A percentile compares a stretch with the other conserved stretches of the same genome.
Evolutionary conservation across 2,329 filamentous ascomycete genomes (phyloP).

Genomic region (Colletotrichum euphorbiae): DNA sequence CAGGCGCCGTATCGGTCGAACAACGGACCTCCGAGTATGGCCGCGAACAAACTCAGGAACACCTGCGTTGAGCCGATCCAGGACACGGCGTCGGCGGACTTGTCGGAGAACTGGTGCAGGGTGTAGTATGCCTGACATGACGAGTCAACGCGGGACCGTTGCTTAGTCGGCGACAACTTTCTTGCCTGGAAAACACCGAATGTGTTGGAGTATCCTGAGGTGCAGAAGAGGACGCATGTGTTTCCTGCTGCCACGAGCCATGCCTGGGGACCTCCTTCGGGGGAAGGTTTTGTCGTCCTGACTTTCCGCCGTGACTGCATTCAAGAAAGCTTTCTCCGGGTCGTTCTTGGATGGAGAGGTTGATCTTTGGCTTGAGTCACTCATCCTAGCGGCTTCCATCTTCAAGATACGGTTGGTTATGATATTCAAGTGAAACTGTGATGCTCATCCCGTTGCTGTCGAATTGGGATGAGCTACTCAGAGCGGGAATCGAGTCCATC

Average conservation of each 20-base stretch:
- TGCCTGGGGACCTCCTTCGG: conserved; percentile 50
- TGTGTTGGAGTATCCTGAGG: conserved; percentile 56
- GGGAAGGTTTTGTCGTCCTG: conserved; percentile 41
- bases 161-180: no score
- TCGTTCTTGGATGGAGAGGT: not conserved
- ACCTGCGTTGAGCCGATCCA: conserved; percentile 56
- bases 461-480: no score
- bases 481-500: not conserved
- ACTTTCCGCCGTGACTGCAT: not conserved
- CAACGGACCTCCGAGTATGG: conserved; percentile 51
- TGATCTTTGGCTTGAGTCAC: not conserved
- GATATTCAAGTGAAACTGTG: not conserved
- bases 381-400: not conserved
- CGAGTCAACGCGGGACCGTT: no score
- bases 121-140: conserved; percentile 52
- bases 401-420: no score
- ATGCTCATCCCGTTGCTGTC: not conserved
- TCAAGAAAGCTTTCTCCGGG: not conserved
- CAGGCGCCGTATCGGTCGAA: conserved; percentile 57
- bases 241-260: conserved; percentile 55
- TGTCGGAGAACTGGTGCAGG: conserved; percentile 47
- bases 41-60: conserved; percentile 52
- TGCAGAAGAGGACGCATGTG: conserved; percentile 52
- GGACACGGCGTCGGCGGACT: conserved; percentile 50
- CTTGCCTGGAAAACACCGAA: conserved; percentile 55